phyloP scores from a whole-genome alignment of 2,329 filamentous ascomycete genomes.

The Diaporthe sp. region DNA sequence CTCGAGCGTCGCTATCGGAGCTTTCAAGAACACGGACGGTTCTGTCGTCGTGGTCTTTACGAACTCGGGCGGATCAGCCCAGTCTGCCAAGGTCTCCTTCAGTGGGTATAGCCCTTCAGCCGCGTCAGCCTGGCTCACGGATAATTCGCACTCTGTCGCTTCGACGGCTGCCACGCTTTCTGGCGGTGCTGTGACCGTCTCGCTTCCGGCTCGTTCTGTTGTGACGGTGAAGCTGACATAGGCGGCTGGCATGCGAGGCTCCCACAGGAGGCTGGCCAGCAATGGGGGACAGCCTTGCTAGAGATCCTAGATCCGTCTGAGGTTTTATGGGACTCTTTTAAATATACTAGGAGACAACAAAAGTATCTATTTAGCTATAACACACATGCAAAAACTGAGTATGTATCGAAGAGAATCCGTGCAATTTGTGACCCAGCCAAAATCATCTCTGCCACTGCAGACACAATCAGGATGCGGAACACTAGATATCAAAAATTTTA shows the following conservation, averaged over 20 bases:
- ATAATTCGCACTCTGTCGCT: constrained; percentile 50
- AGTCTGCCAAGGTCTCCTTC: constrained; percentile 48
- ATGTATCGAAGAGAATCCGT: not conserved
- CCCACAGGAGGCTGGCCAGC: not conserved
- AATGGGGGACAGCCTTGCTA: not conserved
- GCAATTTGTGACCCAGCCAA: not conserved
- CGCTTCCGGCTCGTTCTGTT: constrained; percentile 44
- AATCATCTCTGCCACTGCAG: not conserved
- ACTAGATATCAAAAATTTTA: not conserved
- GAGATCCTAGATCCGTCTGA: too few species aligned
- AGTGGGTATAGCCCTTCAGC: constrained; percentile 47
- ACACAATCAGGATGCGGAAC: not conserved
- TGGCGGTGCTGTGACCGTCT: constrained; percentile 44
- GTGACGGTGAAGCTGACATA: constrained; percentile 46
- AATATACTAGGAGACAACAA: not conserved
- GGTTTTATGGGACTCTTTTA: not conserved
- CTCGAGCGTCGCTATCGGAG: constrained; percentile 45
- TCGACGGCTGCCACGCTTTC: constrained; percentile 41
- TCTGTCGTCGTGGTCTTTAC: constrained; percentile 50
- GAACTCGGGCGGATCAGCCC: constrained; percentile 48
- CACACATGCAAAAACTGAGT: too few species aligned
- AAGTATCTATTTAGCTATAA: not conserved
- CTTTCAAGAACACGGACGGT: constrained; percentile 52
- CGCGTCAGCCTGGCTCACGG: constrained; percentile 54
- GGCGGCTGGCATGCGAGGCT: not conserved